phyloP scores from a whole-genome alignment of 2,329 filamentous ascomycete species.

The Cytospora chrysosperma region DNA sequence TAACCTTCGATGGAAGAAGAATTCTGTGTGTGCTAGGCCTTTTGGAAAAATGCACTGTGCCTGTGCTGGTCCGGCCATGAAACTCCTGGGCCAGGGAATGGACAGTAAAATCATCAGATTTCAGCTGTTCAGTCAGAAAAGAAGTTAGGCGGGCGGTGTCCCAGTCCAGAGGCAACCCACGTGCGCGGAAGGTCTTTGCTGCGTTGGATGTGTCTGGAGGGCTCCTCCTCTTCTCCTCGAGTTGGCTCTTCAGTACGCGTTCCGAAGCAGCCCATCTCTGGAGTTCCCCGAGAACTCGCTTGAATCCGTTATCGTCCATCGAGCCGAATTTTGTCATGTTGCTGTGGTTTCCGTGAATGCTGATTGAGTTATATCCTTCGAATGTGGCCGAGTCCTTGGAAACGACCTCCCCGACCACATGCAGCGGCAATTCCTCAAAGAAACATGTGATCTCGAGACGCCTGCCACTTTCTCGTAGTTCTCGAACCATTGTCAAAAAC shows the following conservation, averaged over 20 bases:
- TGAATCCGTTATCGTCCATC: too few species aligned
- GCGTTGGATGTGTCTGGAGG: too few species aligned
- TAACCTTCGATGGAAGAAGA: background rate
- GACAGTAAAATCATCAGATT: background rate
- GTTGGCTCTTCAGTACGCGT: too few species aligned
- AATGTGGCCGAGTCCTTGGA: too few species aligned
- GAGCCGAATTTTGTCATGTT: too few species aligned
- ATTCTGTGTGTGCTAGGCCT: background rate
- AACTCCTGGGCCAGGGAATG: background rate
- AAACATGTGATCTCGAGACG: slow-evolving; percentile 35
- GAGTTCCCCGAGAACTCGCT: too few species aligned
- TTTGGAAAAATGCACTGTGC: background rate
- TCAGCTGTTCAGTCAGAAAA: background rate
- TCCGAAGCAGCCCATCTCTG: too few species aligned
- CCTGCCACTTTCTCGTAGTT: slow-evolving; percentile 21
- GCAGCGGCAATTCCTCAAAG: slow-evolving; percentile 36
- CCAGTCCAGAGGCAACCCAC: background rate
- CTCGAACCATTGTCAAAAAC: slow-evolving; percentile 33
- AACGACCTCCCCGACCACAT: slow-evolving; percentile 26
- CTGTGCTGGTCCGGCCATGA: background rate
- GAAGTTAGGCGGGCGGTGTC: background rate
- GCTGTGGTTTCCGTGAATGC: too few species aligned
- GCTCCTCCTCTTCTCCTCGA: too few species aligned
- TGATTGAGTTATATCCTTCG: too few species aligned
- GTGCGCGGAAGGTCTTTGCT: background rate